Percentiles rank a stretch among this genome's conserved stretches.
These are phyloP conservation scores for Fusarium palustre DNA, from an alignment of 2,329 filamentous ascomycete species.

Conservation along the genomic window DNA sequence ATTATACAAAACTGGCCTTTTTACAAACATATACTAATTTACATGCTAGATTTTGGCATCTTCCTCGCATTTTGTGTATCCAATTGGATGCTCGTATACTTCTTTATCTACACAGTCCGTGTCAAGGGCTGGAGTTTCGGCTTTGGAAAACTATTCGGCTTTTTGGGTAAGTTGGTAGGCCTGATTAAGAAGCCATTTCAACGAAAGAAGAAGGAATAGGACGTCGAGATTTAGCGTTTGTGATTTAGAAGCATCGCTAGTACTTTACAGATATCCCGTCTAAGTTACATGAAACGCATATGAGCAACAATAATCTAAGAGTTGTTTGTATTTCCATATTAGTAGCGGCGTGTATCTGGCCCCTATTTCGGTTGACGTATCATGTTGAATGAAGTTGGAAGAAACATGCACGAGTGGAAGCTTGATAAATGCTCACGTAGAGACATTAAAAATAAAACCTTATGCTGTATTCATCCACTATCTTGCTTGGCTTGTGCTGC, in stretches of 20 bases:
- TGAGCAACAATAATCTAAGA: background rate
- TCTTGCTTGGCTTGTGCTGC: constrained; percentile 4
- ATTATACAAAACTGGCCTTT: background rate
- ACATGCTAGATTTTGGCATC: constrained; percentile 69
- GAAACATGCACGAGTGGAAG: background rate
- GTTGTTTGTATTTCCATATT: background rate
- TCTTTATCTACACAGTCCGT: constrained; percentile 80
- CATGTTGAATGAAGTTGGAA: background rate
- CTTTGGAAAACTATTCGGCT: constrained; percentile 57
- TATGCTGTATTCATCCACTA: constrained; percentile 30
- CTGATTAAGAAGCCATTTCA: constrained; percentile 41
- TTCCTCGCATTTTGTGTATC: constrained; percentile 77
- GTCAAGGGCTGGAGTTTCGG: constrained; percentile 79
- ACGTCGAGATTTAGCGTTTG: background rate
- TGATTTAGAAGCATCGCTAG: too few relatives aligned
- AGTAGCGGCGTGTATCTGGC: background rate
- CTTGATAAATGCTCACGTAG: background rate
- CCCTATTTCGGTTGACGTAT: background rate
- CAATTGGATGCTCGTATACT: constrained; percentile 79
- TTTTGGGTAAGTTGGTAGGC: constrained; percentile 34
- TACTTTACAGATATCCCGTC: too few relatives aligned
- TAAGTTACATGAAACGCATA: constrained; percentile 1
- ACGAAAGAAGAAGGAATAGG: constrained; percentile 24
- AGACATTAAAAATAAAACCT: constrained; percentile 31
- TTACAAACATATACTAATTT: background rate